A percentile compares a stretch with the other conserved stretches of the same genome.
Conservation (phyloP, 2,329 filamentous ascomycete genomes). For the Atkinsonella hypoxylon region DNA sequence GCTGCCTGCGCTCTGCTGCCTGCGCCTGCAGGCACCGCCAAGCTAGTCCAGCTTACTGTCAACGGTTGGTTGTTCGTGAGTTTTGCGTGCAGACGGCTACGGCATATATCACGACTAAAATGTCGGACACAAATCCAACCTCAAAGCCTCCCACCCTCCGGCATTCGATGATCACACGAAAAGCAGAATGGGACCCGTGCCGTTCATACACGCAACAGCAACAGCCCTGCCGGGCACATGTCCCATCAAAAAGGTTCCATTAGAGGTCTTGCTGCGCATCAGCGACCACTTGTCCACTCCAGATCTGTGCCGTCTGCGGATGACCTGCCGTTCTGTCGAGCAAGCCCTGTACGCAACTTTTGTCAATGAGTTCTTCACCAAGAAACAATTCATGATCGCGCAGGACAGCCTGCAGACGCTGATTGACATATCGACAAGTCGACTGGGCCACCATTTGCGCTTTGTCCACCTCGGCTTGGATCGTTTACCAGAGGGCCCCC, state of each 20-base stretch:
- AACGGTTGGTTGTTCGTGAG: no score
- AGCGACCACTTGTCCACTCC: conserved; percentile 38
- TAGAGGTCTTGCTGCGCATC: conserved; percentile 47
- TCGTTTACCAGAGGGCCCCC: conserved; percentile 11
- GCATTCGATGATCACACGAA: no score
- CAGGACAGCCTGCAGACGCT: conserved; percentile 43
- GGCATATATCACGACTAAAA: no score
- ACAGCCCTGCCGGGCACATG: conserved; percentile 1
- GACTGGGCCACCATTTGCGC: conserved; percentile 26
- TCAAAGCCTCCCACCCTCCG: no score
- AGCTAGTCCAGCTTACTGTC: no score
- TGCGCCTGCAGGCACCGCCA: no score
- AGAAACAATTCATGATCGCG: conserved; percentile 54
- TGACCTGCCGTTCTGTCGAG: conserved; percentile 43
- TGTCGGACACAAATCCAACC: no score
- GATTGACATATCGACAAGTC: conserved; percentile 37
- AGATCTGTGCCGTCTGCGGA: conserved; percentile 43
- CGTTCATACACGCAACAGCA: not conserved
- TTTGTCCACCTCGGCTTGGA: conserved; percentile 23
- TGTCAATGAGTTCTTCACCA: conserved; percentile 50
- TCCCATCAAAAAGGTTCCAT: conserved; percentile 31
- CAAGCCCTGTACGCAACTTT: conserved; percentile 42
- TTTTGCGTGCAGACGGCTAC: no score
- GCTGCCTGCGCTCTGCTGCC: no score
- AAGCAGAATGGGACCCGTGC: not conserved